phyloP scores from a whole-genome alignment of 345 rosid species.

The Syzygium grande region DNA sequence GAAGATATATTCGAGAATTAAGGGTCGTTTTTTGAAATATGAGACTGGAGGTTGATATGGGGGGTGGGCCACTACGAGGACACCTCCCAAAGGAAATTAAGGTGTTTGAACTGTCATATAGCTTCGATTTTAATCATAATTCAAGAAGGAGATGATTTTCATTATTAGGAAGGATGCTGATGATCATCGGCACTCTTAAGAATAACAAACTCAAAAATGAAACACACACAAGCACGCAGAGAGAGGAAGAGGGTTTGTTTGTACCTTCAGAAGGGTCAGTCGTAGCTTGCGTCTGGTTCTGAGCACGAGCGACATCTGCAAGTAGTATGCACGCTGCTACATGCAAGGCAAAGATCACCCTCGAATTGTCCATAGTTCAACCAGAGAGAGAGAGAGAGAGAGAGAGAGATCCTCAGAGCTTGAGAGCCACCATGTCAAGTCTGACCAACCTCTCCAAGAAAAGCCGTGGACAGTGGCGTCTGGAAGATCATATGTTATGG shows the following conservation, averaged over 20 bases:
- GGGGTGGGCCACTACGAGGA: background rate
- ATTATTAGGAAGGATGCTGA: background rate
- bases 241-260: background rate
- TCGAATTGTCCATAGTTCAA: background rate
- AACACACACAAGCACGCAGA: background rate
- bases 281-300: constrained; percentile 1
- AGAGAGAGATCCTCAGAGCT: background rate
- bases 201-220: background rate
- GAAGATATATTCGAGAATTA: background rate
- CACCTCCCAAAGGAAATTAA: background rate
- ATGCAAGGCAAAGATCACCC: background rate
- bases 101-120: background rate
- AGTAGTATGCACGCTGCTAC: background rate
- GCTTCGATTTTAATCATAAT: background rate
- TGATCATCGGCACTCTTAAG: background rate
- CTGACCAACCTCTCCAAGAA: background rate
- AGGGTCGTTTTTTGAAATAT: background rate
- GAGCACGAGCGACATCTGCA: background rate
- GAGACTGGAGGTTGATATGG: background rate
- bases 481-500: fast-evolving
- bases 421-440: background rate
- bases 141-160: background rate
- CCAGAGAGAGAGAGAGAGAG: background rate
- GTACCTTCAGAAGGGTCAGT: constrained; percentile 4
- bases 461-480: background rate